phyloP scores from a whole-genome alignment of 768 basidiomycete species.

The Leccinellum luteum region DNA sequence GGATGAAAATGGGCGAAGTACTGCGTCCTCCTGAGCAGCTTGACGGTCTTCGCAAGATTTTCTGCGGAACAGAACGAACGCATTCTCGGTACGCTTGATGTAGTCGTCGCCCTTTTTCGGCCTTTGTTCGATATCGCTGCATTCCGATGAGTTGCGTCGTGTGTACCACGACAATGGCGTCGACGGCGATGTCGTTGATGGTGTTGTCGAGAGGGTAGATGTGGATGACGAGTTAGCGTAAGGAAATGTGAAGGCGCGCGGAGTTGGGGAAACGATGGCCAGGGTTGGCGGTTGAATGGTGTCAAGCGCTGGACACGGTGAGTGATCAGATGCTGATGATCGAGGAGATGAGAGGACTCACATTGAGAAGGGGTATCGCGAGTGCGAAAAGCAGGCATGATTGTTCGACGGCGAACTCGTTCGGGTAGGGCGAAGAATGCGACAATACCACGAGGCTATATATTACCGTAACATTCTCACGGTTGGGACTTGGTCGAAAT shows the following conservation, averaged over 20 bases:
- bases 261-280: conserved; percentile 59
- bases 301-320: conserved; percentile 54
- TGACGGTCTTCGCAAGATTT: conserved; percentile 75
- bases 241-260: conserved; percentile 49
- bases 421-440: conserved; percentile 13
- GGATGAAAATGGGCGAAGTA: no score
- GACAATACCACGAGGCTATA: no score
- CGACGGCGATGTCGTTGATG: conserved; percentile 20
- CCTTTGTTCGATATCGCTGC: conserved; percentile 47
- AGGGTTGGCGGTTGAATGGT: conserved; percentile 44
- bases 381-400: conserved; percentile 76
- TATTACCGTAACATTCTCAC: no score
- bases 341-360: conserved; percentile 24
- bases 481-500: no score
- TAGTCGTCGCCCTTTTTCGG: conserved; percentile 73
- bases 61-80: conserved; percentile 81
- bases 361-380: conserved; percentile 64
- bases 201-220: conserved; percentile 38
- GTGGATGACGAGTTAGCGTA: conserved; percentile 37
- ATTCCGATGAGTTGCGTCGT: conserved; percentile 50
- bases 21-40: conserved; percentile 48
- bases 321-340: conserved; percentile 11
- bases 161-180: conserved; percentile 36
- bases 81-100: conserved; percentile 81
- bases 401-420: conserved; percentile 34